Percentiles rank a stretch among this genome's conserved stretches.
These are phyloP conservation scores for Aurantiochytrium sp. DNA, from an alignment of 108 stramenopile species.

Conservation along the genomic window DNA sequence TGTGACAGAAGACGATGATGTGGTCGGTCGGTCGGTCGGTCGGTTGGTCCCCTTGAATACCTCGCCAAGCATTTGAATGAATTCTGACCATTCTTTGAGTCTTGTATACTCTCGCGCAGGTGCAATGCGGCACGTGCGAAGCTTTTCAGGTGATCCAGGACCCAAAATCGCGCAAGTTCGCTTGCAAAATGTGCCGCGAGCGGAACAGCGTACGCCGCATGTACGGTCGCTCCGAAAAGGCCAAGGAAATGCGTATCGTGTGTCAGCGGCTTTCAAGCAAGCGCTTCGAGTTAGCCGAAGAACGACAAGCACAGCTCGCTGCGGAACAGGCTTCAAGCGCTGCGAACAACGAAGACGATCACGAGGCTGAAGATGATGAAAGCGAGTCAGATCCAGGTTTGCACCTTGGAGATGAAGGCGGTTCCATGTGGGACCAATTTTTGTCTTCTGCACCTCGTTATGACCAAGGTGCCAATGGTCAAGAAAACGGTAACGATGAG, in stretches of 20 bases:
- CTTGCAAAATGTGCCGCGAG: not conserved
- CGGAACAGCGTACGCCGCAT: constrained; percentile 6
- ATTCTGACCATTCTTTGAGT: too few species aligned
- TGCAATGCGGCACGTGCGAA: not conserved
- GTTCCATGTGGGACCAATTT: not conserved
- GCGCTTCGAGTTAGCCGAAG: not conserved
- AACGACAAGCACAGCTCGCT: not conserved
- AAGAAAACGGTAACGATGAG: not conserved
- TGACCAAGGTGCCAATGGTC: not conserved
- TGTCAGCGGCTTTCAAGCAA: not conserved
- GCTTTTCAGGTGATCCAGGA: not conserved
- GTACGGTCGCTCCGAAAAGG: not conserved
- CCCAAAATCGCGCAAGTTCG: not conserved
- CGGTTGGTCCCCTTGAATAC: too few species aligned
- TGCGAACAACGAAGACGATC: not conserved
- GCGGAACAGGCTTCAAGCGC: not conserved
- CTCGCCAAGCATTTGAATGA: not conserved
- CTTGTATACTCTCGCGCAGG: not conserved
- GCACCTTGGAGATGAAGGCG: not conserved
- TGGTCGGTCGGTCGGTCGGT: too few species aligned
- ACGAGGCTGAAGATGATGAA: not conserved
- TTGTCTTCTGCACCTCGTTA: not conserved
- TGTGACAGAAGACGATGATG: too few species aligned
- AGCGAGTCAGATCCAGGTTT: too few species aligned
- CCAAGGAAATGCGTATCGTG: not conserved